Conservation (phyloP, 169 alveolate species). For the Plasmodium falciparum region DNA sequence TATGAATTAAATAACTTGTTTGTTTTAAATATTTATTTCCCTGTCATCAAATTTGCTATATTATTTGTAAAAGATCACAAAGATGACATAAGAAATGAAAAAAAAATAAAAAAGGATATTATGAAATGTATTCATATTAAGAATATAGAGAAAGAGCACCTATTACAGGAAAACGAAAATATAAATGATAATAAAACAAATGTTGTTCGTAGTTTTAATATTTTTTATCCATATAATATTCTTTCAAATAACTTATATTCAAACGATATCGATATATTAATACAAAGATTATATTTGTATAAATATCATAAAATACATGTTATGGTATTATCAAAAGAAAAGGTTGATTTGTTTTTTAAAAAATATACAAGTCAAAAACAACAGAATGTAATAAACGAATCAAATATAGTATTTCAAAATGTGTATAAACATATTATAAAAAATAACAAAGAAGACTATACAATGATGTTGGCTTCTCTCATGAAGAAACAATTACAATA, state of each 20-base stretch:
- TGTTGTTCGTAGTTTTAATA: neutral
- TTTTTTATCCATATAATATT: neutral
- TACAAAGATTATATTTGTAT: slow-evolving; percentile 66
- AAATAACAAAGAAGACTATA: neutral
- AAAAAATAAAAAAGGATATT: slow-evolving; percentile 10
- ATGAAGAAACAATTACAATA: slow-evolving; percentile 54
- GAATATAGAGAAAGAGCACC: neutral
- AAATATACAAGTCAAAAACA: slow-evolving; percentile 41
- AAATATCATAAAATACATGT: slow-evolving; percentile 55
- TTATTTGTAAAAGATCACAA: slow-evolving; percentile 36
- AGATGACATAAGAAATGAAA: slow-evolving; percentile 6
- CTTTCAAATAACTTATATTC: slow-evolving; percentile 6
- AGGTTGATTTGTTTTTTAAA: slow-evolving; percentile 53
- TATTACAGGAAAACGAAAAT: neutral
- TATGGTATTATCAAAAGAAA: slow-evolving; percentile 72
- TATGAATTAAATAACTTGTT: slow-evolving; percentile 49
- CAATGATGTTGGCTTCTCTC: slow-evolving; percentile 29
- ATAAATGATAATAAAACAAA: neutral
- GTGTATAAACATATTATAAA: slow-evolving; percentile 45
- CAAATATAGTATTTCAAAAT: slow-evolving; percentile 45
- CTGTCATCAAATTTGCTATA: slow-evolving; percentile 53
- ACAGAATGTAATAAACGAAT: slow-evolving; percentile 30
- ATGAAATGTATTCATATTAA: neutral
- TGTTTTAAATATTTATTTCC: slow-evolving; percentile 67
- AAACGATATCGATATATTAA: slow-evolving; percentile 45